Base-by-base conservation (phyloP, 208 protist genomes). In the Jaenimonas drosophilae region DNA sequence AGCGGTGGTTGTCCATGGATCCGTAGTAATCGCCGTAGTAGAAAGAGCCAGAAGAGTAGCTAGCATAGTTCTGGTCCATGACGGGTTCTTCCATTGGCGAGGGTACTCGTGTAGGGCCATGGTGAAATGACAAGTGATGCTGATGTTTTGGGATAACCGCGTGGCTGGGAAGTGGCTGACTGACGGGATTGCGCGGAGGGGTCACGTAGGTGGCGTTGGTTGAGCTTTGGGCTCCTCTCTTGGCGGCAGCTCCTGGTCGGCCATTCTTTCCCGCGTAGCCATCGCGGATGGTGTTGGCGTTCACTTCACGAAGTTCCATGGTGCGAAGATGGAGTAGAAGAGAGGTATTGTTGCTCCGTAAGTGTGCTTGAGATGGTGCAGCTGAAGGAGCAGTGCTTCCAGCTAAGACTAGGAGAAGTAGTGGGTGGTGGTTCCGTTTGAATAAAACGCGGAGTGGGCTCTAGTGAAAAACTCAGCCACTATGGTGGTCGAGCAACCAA, bases 151-250 rank as follows among this genome's bases (percentile, higher is more conserved):
- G 32, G 36, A 44, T 26, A 12, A 48, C 24, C 39, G 29, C 38
- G 38, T 20, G 24, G 41, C 28, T 1, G 39, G 12, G 5, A 27
- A n/a, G n/a, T n/a, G n/a, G n/a, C n/a, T n/a, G n/a, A n/a, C n/a
- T 12, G 29, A 19, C 33, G 12, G 53, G 37, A 59, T 71, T 71
- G 41, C 78, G 78, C 4, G 78, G 78, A 4, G 78, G 78, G 42
- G 60, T 70, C 36, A 83, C 49, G 56, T 72, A 82, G 4, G 70
- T 80, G 14, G 78, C 73, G 34, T 51, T 42, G 23, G 49, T 27
- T 7, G 45, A 29, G 4, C 24, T 38, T 11, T 38, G 20, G 4
- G 9, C n/a, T n/a, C 17, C 20, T 24, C 38, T 59, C 33, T 59
- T 49, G 11, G 4, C n/a, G 12, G 42, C 24, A 24, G 21, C 12